Conservation (phyloP, 2,329 filamentous ascomycete species). For the Epichloe scottii region DNA sequence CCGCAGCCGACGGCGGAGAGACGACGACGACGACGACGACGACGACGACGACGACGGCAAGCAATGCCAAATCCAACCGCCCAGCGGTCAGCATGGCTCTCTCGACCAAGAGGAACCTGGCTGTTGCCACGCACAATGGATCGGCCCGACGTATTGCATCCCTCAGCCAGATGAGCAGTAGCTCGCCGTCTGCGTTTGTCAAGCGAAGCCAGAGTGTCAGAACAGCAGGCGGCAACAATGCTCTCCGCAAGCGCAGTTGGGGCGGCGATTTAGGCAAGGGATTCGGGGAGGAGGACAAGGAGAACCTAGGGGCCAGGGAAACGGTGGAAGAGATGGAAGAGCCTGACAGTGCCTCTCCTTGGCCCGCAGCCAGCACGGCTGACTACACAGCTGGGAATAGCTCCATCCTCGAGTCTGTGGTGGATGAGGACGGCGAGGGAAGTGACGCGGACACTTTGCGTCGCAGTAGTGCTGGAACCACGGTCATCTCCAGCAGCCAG, state of each 20-base stretch:
- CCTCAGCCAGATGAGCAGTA: constrained; percentile 78
- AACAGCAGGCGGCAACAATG: constrained; percentile 38
- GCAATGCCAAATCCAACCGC: constrained; percentile 11
- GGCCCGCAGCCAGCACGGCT: constrained; percentile 2
- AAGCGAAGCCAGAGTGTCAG: constrained; percentile 71
- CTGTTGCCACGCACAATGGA: constrained; percentile 34
- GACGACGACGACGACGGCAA: background rate
- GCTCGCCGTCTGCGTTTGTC: constrained; percentile 50
- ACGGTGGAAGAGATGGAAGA: constrained; percentile 44
- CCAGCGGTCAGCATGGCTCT: constrained; percentile 41
- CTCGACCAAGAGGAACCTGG: constrained; percentile 36
- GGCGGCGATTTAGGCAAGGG: constrained; percentile 37
- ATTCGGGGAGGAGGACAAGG: constrained; percentile 46
- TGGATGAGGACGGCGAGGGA: constrained; percentile 11
- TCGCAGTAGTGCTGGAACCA: constrained; percentile 34
- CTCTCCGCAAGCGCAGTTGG: constrained; percentile 58
- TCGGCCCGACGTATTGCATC: constrained; percentile 74
- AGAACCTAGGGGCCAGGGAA: constrained; percentile 51
- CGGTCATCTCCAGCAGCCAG: constrained; percentile 31
- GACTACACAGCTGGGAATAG: constrained; percentile 6
- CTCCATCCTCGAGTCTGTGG: constrained; percentile 9
- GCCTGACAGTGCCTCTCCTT: constrained; percentile 13
- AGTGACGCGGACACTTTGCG: constrained; percentile 41
- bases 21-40: constrained; percentile 4
- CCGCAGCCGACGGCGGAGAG: constrained; percentile 12